Base-by-base conservation (phyloP, 345 rosid genomes). In the Moringa oleifera region DNA sequence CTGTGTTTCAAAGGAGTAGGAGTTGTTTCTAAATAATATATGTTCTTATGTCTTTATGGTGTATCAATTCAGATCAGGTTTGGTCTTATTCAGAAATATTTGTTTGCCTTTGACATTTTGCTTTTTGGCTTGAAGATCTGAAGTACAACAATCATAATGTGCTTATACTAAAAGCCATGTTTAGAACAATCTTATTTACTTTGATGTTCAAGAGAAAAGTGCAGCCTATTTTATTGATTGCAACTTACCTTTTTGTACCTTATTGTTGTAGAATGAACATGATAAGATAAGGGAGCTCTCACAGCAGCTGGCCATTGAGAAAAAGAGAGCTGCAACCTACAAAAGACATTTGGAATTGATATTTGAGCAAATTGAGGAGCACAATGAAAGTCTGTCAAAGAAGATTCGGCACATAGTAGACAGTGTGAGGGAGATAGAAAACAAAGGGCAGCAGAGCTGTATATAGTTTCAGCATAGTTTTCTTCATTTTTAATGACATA, bases 241-340 rank as follows among this genome's bases (percentile, higher is more conserved):
- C 47, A 15, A 7, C 47, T 41, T 41, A 41, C 12, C 6, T 53
- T 57, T 18, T 19, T 23, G 22, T 47, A 19, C 62, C 24, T 63
- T 55, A 20, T 24, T 63, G 58, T 24, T 53, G 67, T 82, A 95
- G 99, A 89, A 89, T n/a, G 99, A 91, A 64, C 97, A 91, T 6
- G 87, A 85, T 53, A 95, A 87, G 62, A 87, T 95, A 51, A 83
- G 93, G 76, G 99, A 95, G 57, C 78, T 95, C 63, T 78, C 97
- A 15, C 96, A 91, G 72, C 99, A 95, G 85, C 80, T 95, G 71
- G 89, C 90, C 7, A 68, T 79, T 0, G 99, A 95, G 87, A 95
- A 87, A 58, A 95, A 85, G 81, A 88, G 90, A 71, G 78, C 96
- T 0, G 87, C 96, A 18, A 85, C 91, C 7, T 95, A 95, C 64